Conservation (phyloP, 805 yeast species). For the Candida sphagnicola region DNA sequence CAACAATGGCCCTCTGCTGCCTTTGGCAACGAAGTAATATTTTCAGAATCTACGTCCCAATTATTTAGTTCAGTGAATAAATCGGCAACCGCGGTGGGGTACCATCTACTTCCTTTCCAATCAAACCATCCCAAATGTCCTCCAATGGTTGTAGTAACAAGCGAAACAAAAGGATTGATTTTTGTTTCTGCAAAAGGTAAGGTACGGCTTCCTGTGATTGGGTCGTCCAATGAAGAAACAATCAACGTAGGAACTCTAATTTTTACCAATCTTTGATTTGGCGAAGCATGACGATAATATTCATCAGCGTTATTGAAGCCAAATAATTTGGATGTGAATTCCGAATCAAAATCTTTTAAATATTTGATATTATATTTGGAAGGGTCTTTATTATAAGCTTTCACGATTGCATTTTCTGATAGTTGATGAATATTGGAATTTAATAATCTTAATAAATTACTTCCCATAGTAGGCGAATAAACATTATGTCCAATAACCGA, state of each 20-base stretch:
- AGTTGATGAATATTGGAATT: slow-evolving; percentile 22
- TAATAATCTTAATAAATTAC: slow-evolving; percentile 30
- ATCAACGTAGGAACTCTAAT: slow-evolving; percentile 60
- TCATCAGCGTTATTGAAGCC: slow-evolving; percentile 61
- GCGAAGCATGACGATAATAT: slow-evolving; percentile 65
- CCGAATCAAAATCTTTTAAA: slow-evolving; percentile 56
- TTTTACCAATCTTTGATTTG: slow-evolving; percentile 50
- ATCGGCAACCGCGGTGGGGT: slow-evolving; percentile 31
- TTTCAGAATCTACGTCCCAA: slow-evolving; percentile 17
- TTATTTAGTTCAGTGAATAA: slow-evolving; percentile 30
- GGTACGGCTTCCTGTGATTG: slow-evolving; percentile 51
- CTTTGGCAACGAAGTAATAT: background rate
- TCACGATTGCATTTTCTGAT: slow-evolving; percentile 17
- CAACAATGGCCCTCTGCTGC: slow-evolving; percentile 17
- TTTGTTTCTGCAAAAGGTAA: slow-evolving; percentile 49
- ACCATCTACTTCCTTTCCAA: slow-evolving; percentile 31
- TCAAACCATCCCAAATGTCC: slow-evolving; percentile 64
- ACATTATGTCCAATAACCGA: slow-evolving; percentile 35
- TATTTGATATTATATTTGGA: slow-evolving; percentile 27
- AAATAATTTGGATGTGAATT: slow-evolving; percentile 56
- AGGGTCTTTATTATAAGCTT: slow-evolving; percentile 27
- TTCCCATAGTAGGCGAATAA: slow-evolving; percentile 42
- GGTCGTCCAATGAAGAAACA: slow-evolving; percentile 65
- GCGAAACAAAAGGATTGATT: slow-evolving; percentile 54
- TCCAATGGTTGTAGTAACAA: slow-evolving; percentile 60